Percentiles rank a stretch among this genome's conserved stretches.
Evolutionary conservation across 1,284 basidiomycete species (phyloP).

Genomic region (Cryptococcus sp.): DNA sequence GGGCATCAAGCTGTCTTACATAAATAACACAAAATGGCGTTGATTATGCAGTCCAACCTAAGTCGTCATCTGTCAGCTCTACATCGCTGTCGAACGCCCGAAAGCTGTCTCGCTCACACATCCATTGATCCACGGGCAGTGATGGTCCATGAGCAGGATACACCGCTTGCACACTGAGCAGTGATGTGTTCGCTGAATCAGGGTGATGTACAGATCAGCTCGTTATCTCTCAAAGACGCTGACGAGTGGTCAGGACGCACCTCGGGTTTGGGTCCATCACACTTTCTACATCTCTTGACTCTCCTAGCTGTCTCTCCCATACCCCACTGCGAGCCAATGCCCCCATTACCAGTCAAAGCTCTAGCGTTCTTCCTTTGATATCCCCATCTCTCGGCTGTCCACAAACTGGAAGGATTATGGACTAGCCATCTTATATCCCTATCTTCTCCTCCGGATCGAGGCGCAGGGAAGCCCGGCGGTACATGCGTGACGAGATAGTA

Average conservation of each 20-base stretch:
- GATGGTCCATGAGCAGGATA: slow-evolving; percentile 91
- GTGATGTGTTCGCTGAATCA: slow-evolving; percentile 81
- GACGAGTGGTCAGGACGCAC: slow-evolving; percentile 57
- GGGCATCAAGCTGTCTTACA: slow-evolving; percentile 58
- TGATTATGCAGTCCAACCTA: slow-evolving; percentile 88
- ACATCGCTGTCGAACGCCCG: background rate
- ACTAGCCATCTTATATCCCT: slow-evolving; percentile 34
- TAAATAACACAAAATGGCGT: slow-evolving; percentile 92
- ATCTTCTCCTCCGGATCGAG: slow-evolving; percentile 21
- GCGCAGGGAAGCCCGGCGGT: slow-evolving; percentile 66
- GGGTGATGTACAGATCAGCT: background rate
- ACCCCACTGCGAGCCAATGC: slow-evolving; percentile 3
- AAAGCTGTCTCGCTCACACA: slow-evolving; percentile 59
- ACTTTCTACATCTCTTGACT: slow-evolving; percentile 67
- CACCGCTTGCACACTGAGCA: slow-evolving; percentile 91
- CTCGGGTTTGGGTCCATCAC: slow-evolving; percentile 73
- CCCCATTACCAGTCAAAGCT: slow-evolving; percentile 14
- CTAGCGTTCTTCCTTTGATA: slow-evolving; percentile 12
- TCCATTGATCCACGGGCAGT: slow-evolving; percentile 94
- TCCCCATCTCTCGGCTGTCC: slow-evolving; percentile 38
- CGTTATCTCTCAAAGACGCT: background rate
- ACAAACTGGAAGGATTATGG: slow-evolving; percentile 22
- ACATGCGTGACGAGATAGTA: slow-evolving; percentile 83
- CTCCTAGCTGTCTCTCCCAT: slow-evolving; percentile 19
- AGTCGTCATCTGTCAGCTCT: slow-evolving; percentile 2